phyloP scores from a whole-genome alignment of 2,329 filamentous ascomycete species.

The Claviceps sp. region DNA sequence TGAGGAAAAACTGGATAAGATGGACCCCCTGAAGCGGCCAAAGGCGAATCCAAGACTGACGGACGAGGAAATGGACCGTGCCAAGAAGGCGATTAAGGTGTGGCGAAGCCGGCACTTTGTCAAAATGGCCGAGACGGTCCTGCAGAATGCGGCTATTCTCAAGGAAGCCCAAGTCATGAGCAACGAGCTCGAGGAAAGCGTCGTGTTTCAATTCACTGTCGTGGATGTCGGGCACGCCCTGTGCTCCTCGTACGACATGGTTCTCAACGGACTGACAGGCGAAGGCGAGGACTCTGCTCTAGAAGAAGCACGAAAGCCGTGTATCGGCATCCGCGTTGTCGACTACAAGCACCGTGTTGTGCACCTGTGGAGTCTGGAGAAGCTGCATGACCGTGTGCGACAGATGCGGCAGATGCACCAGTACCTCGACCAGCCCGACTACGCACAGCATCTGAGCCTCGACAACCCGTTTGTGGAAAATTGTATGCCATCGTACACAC shows the following conservation, averaged over 20 bases:
- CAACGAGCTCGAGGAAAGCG: constrained; percentile 83
- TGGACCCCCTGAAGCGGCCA: constrained; percentile 49
- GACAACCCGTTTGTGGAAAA: constrained; percentile 88
- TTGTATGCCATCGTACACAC: constrained; percentile 82
- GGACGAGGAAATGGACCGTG: constrained; percentile 58
- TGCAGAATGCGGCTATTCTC: constrained; percentile 74
- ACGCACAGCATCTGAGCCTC: constrained; percentile 80
- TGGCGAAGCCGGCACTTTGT: constrained; percentile 84
- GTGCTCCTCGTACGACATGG: constrained; percentile 92
- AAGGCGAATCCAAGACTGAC: constrained; percentile 52
- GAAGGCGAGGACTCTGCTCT: constrained; percentile 75
- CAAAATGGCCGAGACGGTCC: constrained; percentile 79
- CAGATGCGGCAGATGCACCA: constrained; percentile 96
- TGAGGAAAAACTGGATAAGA: constrained; percentile 68
- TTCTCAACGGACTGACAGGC: constrained; percentile 75
- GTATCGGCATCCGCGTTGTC: constrained; percentile 77
- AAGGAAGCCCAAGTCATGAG: constrained; percentile 98
- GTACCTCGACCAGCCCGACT: constrained; percentile 90
- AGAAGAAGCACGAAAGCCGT: constrained; percentile 74
- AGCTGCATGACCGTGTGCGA: constrained; percentile 73
- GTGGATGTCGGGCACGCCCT: constrained; percentile 79
- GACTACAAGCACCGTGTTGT: constrained; percentile 80
- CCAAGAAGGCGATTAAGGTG: constrained; percentile 50
- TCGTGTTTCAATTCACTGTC: constrained; percentile 90
- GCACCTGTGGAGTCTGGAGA: constrained; percentile 88